Evolutionary conservation across 805 yeast species (phyloP).

Genomic region (Deakozyma indianensis): DNA sequence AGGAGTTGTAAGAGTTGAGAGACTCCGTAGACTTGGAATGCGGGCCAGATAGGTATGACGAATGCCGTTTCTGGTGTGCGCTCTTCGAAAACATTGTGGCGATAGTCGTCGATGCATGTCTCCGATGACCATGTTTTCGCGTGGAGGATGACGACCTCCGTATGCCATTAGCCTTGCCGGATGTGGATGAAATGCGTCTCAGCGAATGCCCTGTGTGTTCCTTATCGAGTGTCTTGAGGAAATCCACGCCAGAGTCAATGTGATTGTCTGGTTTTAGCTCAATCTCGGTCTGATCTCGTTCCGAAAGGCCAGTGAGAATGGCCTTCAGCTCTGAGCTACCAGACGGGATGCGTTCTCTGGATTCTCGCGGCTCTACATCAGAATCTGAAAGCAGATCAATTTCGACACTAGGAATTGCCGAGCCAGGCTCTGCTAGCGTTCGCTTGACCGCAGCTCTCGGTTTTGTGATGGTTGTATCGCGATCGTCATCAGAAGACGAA

Average conservation of each 20-base stretch:
- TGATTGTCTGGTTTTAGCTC: slow-evolving; percentile 16
- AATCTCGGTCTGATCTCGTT: slow-evolving; percentile 19
- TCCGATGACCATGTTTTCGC: slow-evolving; percentile 2
- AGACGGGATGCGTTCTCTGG: not conserved
- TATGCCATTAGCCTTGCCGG: not conserved
- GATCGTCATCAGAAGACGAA: not conserved
- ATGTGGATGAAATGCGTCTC: not conserved
- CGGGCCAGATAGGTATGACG: not conserved
- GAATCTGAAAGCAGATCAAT: not conserved
- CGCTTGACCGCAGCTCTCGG: too few relatives aligned
- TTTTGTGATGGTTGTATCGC: not conserved
- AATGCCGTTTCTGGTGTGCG: not conserved
- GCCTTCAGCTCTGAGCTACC: slow-evolving; percentile 15
- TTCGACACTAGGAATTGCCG: not conserved
- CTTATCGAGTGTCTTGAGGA: slow-evolving; percentile 18
- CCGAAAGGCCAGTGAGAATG: slow-evolving; percentile 22
- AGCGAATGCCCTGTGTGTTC: slow-evolving; percentile 8
- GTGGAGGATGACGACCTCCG: slow-evolving; percentile 1
- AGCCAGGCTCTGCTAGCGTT: too few relatives aligned
- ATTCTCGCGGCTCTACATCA: not conserved
- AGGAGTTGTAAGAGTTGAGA: not conserved
- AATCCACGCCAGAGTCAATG: slow-evolving; percentile 23
- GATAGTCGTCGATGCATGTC: slow-evolving; percentile 6
- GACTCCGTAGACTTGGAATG: not conserved
- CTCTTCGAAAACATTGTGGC: not conserved